Evolutionary conservation across 371 early-diverging fungal species (phyloP).

Genomic region (Saksenaea vasiformis): DNA sequence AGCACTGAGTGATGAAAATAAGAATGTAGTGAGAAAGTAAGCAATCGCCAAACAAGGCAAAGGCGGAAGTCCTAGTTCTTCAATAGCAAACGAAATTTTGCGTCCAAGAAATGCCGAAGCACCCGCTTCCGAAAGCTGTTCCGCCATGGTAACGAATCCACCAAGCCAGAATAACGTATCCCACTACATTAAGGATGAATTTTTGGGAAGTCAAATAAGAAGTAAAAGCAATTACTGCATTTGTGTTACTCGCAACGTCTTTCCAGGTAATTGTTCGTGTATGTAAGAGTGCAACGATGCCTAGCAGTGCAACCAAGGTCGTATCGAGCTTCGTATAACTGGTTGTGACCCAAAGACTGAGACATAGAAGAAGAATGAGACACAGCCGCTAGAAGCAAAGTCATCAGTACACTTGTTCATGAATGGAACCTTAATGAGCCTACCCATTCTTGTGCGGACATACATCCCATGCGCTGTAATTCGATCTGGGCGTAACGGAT

Average conservation of each 20-base stretch:
- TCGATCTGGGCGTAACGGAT: conserved; percentile 23
- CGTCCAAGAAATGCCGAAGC: conserved; percentile 63
- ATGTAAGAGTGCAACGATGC: conserved; percentile 50
- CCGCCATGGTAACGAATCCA: conserved; percentile 70
- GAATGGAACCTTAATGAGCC: background rate
- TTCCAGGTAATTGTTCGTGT: conserved; percentile 62
- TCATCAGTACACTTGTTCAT: background rate
- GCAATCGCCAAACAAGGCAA: conserved; percentile 46
- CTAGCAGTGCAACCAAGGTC: conserved; percentile 63
- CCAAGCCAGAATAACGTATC: conserved; percentile 79
- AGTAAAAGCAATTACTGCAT: conserved; percentile 45
- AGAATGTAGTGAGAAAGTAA: conserved; percentile 66
- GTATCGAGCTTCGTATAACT: conserved; percentile 59
- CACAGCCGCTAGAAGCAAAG: background rate
- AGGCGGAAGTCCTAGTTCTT: conserved; percentile 21
- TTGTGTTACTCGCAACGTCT: conserved; percentile 60
- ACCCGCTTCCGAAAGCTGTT: conserved; percentile 64
- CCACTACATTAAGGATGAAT: conserved; percentile 45
- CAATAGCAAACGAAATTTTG: conserved; percentile 40
- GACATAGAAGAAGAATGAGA: background rate
- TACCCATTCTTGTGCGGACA: conserved; percentile 28
- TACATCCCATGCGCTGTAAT: conserved; percentile 22
- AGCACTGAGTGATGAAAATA: conserved; percentile 66
- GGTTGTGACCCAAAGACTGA: conserved; percentile 62
- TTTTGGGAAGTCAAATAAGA: background rate